Conservation (phyloP, 495 filamentous ascomycete genomes). For the Podospora pseudopauciseta region DNA sequence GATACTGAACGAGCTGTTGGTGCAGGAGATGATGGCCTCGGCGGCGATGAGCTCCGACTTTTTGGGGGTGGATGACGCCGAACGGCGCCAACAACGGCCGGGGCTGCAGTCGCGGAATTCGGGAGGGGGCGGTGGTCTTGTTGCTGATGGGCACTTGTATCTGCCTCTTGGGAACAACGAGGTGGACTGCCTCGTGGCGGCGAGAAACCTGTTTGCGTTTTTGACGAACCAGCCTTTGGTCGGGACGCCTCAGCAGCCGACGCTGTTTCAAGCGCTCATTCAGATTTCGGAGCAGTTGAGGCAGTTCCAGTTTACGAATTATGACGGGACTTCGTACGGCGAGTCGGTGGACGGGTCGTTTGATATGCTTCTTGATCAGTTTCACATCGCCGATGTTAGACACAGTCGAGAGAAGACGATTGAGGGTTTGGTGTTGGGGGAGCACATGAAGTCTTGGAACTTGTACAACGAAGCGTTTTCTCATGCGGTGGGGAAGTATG, state of each 20-base stretch:
- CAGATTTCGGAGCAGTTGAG: slow-evolving; percentile 65
- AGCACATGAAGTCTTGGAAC: slow-evolving; percentile 73
- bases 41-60: slow-evolving; percentile 28
- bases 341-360: slow-evolving; percentile 72
- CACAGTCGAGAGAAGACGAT: slow-evolving; percentile 84
- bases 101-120: slow-evolving; percentile 20
- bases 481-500: slow-evolving; percentile 88
- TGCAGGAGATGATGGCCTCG: slow-evolving; percentile 52
- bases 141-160: slow-evolving; percentile 62
- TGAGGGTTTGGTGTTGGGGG: slow-evolving; percentile 82
- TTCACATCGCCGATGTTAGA: slow-evolving; percentile 74
- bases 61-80: slow-evolving; percentile 43
- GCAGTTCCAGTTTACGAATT: slow-evolving; percentile 72
- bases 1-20: slow-evolving; percentile 64
- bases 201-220: slow-evolving; percentile 90
- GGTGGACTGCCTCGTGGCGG: slow-evolving; percentile 64
- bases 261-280: slow-evolving; percentile 70
- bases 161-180: slow-evolving; percentile 55
- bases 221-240: slow-evolving; percentile 76
- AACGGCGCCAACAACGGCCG: slow-evolving; percentile 40
- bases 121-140: not conserved
- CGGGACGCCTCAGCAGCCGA: slow-evolving; percentile 62
- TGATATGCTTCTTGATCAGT: slow-evolving; percentile 68
- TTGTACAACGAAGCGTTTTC: slow-evolving; percentile 90
- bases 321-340: slow-evolving; percentile 78